These are phyloP conservation scores for Exophiala calicioides DNA, from an alignment of 2,329 filamentous ascomycete species.

Conservation along the genomic window DNA sequence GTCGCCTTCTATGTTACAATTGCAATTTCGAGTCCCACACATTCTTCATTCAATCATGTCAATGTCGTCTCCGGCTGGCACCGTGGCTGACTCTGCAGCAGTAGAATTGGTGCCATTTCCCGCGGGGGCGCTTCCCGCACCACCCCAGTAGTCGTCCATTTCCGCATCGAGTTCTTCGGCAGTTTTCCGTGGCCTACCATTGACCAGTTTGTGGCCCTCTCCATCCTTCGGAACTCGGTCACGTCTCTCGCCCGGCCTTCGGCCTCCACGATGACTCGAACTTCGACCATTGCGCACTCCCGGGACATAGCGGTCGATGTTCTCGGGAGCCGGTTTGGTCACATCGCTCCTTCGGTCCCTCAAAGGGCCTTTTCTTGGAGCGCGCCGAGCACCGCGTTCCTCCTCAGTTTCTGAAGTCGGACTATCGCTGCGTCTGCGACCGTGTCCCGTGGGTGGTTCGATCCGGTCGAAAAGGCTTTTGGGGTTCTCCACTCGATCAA, in stretches of 20 bases:
- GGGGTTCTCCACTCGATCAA: constrained; percentile 53
- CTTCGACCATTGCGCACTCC: constrained; percentile 50
- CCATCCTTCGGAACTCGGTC: constrained; percentile 33
- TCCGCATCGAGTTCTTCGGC: constrained; percentile 92
- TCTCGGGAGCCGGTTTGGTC: constrained; percentile 60
- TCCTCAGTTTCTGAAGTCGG: constrained; percentile 39
- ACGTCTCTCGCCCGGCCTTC: constrained; percentile 48
- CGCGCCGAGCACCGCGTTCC: constrained; percentile 40
- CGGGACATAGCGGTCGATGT: constrained; percentile 79
- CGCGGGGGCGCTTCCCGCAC: constrained; percentile 43
- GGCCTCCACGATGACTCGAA: constrained; percentile 45
- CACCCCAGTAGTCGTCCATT: constrained; percentile 89
- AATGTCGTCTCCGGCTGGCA: constrained; percentile 56
- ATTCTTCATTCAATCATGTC: constrained; percentile 67
- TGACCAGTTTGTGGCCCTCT: constrained; percentile 47
- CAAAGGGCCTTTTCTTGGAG: constrained; percentile 39
- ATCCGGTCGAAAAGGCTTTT: constrained; percentile 69
- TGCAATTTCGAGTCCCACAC: background rate
- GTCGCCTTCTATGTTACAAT: background rate
- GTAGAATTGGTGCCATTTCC: constrained; percentile 31
- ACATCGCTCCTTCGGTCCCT: constrained; percentile 56
- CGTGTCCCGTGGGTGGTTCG: constrained; percentile 46
- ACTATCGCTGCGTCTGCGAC: constrained; percentile 45
- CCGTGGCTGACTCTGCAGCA: constrained; percentile 36
- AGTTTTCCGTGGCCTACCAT: constrained; percentile 74